phyloP scores from a whole-genome alignment of 73 alveolate species.

The Tetrahymena malaccensis region DNA sequence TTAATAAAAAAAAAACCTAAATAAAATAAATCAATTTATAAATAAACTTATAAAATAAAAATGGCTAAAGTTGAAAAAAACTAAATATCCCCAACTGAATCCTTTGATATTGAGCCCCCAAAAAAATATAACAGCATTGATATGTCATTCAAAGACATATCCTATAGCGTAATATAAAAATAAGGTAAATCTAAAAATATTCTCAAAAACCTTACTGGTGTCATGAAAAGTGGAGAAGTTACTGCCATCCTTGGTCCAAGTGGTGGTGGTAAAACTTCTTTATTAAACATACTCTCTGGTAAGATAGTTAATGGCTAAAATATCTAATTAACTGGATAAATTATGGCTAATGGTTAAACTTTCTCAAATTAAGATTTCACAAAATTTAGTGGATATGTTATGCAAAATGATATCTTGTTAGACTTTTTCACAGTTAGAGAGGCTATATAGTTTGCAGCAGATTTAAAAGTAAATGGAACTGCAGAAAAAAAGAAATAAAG shows the following conservation, averaged over 20 bases:
- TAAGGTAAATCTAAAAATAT: not conserved
- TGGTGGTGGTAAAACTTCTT: constrained; percentile 38
- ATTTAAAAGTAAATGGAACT: constrained; percentile 1
- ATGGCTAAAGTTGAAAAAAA: not conserved
- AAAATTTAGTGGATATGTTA: constrained; percentile 34
- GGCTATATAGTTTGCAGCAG: constrained; percentile 21
- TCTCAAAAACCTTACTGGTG: constrained; percentile 11
- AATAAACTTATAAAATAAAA: no score
- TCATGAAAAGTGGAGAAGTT: constrained; percentile 13
- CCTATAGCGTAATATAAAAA: not conserved
- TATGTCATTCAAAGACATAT: not conserved
- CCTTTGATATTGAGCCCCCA: not conserved
- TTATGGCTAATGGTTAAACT: constrained; percentile 14
- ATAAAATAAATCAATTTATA: no score
- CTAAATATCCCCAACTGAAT: not conserved
- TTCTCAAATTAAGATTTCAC: not conserved
- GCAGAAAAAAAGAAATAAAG: not conserved
- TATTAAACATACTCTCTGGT: not conserved
- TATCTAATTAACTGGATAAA: not conserved
- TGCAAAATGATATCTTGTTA: constrained; percentile 28
- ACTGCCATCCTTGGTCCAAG: constrained; percentile 43
- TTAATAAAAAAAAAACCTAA: no score
- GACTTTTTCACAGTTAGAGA: constrained; percentile 34
- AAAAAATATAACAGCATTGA: not conserved
- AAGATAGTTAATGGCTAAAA: not conserved